Percentiles rank a stretch among this genome's conserved stretches.
These are phyloP conservation scores for Mortierella sp. DNA, from an alignment of 371 early-diverging fungal species.

Conservation along the genomic window DNA sequence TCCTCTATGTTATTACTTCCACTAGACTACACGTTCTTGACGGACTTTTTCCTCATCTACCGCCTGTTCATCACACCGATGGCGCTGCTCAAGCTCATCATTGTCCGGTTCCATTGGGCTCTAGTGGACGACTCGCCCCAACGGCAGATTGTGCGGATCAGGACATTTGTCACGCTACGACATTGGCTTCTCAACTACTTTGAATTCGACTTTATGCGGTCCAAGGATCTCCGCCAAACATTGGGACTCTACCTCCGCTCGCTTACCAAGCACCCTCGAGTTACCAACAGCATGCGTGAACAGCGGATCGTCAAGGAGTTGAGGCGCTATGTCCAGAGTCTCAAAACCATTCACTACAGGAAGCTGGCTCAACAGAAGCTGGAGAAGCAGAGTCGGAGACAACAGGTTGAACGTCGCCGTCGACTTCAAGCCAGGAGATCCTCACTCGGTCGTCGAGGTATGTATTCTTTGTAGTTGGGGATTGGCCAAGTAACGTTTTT, in stretches of 20 bases:
- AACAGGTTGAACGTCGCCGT: conserved; percentile 8
- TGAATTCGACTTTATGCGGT: conserved; percentile 71
- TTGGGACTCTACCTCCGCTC: conserved; percentile 63
- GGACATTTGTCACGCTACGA: conserved; percentile 76
- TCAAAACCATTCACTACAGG: conserved; percentile 34
- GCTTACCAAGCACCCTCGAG: conserved; percentile 59
- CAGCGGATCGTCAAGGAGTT: conserved; percentile 69
- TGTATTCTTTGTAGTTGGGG: neutral
- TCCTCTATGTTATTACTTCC: neutral
- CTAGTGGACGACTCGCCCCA: conserved; percentile 67
- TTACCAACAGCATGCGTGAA: conserved; percentile 63
- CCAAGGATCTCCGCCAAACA: conserved; percentile 59
- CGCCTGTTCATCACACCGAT: conserved; percentile 73
- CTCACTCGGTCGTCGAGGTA: neutral
- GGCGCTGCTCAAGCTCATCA: conserved; percentile 68
- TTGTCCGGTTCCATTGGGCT: conserved; percentile 74
- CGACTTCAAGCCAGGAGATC: neutral
- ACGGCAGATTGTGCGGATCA: conserved; percentile 70
- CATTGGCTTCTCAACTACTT: conserved; percentile 81
- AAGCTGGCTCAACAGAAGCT: conserved; percentile 27
- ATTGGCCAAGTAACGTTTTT: neutral
- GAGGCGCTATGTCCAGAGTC: conserved; percentile 27
- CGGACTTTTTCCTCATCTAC: conserved; percentile 81
- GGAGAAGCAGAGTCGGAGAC: conserved; percentile 28
- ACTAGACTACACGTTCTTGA: conserved; percentile 76